phyloP scores from a whole-genome alignment of 805 yeast genomes.

The Hanseniaspora clermontiae region DNA sequence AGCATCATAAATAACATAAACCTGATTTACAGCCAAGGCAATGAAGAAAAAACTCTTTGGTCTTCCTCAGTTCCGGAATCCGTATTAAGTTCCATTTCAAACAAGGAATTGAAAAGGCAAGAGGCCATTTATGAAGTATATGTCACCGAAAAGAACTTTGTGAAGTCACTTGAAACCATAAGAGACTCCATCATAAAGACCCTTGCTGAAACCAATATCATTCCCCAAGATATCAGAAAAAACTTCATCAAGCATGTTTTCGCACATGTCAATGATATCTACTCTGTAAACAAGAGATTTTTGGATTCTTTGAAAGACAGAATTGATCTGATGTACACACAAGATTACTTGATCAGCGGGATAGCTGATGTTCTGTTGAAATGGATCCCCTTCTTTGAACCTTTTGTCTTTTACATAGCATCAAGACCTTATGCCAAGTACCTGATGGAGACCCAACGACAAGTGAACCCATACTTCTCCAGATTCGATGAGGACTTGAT shows the following conservation, averaged over 20 bases:
- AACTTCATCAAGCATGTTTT: slow-evolving; percentile 85
- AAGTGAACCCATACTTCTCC: slow-evolving; percentile 82
- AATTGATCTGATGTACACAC: slow-evolving; percentile 39
- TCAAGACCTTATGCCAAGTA: slow-evolving; percentile 90
- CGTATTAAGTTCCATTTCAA: slow-evolving; percentile 49
- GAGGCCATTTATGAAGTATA: slow-evolving; percentile 90
- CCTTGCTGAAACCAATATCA: slow-evolving; percentile 68
- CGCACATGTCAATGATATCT: slow-evolving; percentile 76
- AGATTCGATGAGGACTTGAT: slow-evolving; percentile 79
- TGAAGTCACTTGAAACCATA: slow-evolving; percentile 82
- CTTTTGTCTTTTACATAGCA: slow-evolving; percentile 86
- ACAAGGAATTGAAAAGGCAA: slow-evolving; percentile 80
- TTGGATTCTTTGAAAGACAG: slow-evolving; percentile 83
- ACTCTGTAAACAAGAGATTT: slow-evolving; percentile 67
- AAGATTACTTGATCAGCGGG: slow-evolving; percentile 68
- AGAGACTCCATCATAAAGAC: slow-evolving; percentile 93
- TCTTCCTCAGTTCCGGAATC: slow-evolving; percentile 71
- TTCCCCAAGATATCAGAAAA: slow-evolving; percentile 80
- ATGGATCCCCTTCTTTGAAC: slow-evolving; percentile 75
- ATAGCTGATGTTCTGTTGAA: slow-evolving; percentile 82
- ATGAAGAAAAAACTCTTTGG: slow-evolving; percentile 70
- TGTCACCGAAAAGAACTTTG: slow-evolving; percentile 88
- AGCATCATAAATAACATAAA: slow-evolving; percentile 20
- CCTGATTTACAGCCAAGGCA: neutral
- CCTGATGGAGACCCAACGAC: slow-evolving; percentile 86